These are phyloP conservation scores for Penicillium sp. DNA, from an alignment of 2,329 filamentous ascomycete species.

Conservation along the genomic window DNA sequence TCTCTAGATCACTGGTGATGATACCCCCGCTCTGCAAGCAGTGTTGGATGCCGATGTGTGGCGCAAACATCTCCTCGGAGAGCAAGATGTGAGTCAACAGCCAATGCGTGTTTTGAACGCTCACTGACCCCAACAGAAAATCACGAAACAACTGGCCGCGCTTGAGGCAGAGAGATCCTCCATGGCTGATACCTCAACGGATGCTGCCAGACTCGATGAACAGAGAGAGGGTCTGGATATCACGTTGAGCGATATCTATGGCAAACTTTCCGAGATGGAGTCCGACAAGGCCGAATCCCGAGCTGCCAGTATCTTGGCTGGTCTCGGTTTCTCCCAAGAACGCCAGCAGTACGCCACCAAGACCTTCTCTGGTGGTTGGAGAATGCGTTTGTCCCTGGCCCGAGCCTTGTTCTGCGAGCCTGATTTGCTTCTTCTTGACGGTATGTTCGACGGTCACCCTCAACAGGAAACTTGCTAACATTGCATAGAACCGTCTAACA, in stretches of 20 bases:
- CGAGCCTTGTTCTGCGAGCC: constrained; percentile 97
- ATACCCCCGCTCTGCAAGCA: constrained; percentile 90
- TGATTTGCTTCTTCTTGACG: constrained; percentile 88
- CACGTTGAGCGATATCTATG: constrained; percentile 86
- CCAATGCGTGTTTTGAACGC: neutral
- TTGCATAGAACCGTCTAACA: constrained; percentile 85
- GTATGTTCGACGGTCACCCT: constrained; percentile 30
- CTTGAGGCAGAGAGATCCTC: constrained; percentile 76
- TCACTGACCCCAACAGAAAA: constrained; percentile 57
- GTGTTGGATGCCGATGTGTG: constrained; percentile 97
- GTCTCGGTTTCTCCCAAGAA: constrained; percentile 93
- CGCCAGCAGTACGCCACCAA: constrained; percentile 90
- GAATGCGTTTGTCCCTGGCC: constrained; percentile 94
- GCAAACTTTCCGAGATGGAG: constrained; percentile 96
- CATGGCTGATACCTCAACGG: constrained; percentile 87
- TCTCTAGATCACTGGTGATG: constrained; percentile 81
- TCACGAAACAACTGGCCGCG: constrained; percentile 70
- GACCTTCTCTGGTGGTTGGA: constrained; percentile 99
- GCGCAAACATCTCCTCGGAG: constrained; percentile 89
- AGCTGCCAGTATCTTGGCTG: constrained; percentile 92
- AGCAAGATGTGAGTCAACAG: constrained; percentile 69
- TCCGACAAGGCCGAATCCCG: constrained; percentile 96
- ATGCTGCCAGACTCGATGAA: constrained; percentile 80
- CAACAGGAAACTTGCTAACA: constrained; percentile 19
- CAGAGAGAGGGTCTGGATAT: constrained; percentile 89